Evolutionary conservation across 208 protist species (phyloP).

Genomic region (Trichomonas tenax): DNA sequence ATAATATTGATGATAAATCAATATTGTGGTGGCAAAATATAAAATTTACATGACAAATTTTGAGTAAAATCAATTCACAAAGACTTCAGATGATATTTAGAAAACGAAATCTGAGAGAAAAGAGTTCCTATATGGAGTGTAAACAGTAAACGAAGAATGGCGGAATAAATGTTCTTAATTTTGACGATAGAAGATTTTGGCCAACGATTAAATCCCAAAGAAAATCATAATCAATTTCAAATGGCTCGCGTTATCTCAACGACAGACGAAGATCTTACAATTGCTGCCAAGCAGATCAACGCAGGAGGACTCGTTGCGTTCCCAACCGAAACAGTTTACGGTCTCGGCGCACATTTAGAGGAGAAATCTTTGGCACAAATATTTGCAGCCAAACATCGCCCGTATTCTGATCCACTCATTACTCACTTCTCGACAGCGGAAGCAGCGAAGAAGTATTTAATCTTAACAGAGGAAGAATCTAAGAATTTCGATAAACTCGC

Average conservation of each 20-base stretch:
- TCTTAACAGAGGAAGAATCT: neutral
- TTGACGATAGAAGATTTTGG: neutral
- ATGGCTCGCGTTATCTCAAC: neutral
- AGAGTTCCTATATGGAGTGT: too few species aligned
- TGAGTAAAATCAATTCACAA: too few species aligned
- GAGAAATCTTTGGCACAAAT: conserved; percentile 61
- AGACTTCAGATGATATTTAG: too few species aligned
- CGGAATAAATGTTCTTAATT: neutral
- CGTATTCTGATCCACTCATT: conserved; percentile 79
- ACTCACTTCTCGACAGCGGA: conserved; percentile 58
- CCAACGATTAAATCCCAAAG: neutral
- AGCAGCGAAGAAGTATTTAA: neutral
- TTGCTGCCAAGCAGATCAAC: conserved; percentile 26
- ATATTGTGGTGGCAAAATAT: too few species aligned
- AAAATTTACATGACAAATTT: too few species aligned
- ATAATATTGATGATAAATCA: too few species aligned
- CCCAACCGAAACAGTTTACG: conserved; percentile 96
- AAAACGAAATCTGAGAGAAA: too few species aligned
- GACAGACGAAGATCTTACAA: neutral
- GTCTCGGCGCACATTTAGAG: conserved; percentile 72
- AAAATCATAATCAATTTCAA: neutral
- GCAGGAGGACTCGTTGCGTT: conserved; percentile 65
- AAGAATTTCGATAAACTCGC: conserved; percentile 21
- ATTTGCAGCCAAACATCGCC: conserved; percentile 75
- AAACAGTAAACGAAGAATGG: too few species aligned